Percentiles rank a stretch among this genome's conserved stretches.
These are phyloP conservation scores for Fusarium sororula DNA, from an alignment of 2,329 filamentous ascomycete genomes.

Conservation along the genomic window DNA sequence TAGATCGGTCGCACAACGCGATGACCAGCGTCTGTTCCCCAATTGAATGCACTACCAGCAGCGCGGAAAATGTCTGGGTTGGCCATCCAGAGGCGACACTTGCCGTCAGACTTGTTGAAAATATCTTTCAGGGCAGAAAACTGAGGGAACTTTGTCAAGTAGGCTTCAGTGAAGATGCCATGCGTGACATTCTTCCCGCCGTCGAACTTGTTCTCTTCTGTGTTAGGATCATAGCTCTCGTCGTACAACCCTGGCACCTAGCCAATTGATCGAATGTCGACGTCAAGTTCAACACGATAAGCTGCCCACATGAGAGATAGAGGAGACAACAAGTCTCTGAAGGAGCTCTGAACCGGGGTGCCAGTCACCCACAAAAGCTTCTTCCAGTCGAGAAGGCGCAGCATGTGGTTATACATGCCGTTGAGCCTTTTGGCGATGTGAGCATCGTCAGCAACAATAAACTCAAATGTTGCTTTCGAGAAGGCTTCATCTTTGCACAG, in stretches of 20 bases:
- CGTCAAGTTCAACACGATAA: not conserved
- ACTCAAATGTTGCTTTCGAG: not conserved
- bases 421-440: not conserved
- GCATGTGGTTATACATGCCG: not conserved
- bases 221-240: not conserved
- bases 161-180: not conserved
- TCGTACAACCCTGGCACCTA: not conserved
- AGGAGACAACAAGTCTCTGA: not conserved
- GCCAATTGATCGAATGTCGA: not conserved
- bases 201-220: not conserved
- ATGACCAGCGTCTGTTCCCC: not conserved
- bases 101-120: not conserved
- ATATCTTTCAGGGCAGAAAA: fast-evolving
- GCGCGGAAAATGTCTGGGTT: not conserved
- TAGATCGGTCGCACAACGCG: not conserved
- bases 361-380: fast-evolving
- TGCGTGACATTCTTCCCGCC: fast-evolving
- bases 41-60: not conserved
- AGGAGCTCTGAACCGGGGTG: fast-evolving
- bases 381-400: not conserved
- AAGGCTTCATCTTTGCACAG: not conserved
- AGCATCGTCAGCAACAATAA: not conserved
- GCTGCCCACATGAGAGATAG: not conserved
- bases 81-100: not conserved
- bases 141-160: not conserved